These are phyloP conservation scores for Acacia concinna DNA, from an alignment of 331 rosid species.

Conservation along the genomic window DNA sequence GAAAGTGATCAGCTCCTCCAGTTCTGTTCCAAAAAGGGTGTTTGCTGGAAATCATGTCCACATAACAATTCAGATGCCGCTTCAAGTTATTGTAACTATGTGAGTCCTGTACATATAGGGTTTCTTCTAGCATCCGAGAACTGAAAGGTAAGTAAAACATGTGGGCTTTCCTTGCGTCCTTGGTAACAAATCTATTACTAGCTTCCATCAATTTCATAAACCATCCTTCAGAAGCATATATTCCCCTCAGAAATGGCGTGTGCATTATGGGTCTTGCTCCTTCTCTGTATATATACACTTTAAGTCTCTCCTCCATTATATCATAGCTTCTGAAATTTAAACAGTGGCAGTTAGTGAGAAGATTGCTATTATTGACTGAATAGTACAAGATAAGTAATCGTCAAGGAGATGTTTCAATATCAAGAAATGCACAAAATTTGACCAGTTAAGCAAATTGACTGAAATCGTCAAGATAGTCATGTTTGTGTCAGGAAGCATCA, in stretches of 20 bases:
- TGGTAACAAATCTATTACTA: slow-evolving; percentile 59
- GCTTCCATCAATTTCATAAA: slow-evolving; percentile 78
- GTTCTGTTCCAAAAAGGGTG: slow-evolving; percentile 91
- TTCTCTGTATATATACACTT: slow-evolving; percentile 77
- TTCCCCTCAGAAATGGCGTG: slow-evolving; percentile 67
- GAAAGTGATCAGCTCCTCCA: slow-evolving; percentile 92
- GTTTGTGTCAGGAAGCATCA: not conserved
- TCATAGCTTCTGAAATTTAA: slow-evolving; percentile 81
- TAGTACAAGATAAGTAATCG: too few relatives aligned
- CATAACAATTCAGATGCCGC: slow-evolving; percentile 60
- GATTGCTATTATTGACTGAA: not conserved
- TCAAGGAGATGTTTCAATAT: too few relatives aligned
- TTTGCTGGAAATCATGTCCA: slow-evolving; percentile 51
- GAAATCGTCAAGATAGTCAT: not conserved
- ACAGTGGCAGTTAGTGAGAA: not conserved
- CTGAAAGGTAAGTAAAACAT: slow-evolving; percentile 96
- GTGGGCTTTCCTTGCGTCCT: slow-evolving; percentile 71
- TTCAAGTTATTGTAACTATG: slow-evolving; percentile 58
- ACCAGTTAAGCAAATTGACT: too few relatives aligned
- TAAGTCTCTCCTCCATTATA: slow-evolving; percentile 78
- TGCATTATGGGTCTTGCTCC: slow-evolving; percentile 78
- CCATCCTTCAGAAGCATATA: slow-evolving; percentile 99
- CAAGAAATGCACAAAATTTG: too few relatives aligned
- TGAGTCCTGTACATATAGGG: slow-evolving; percentile 55
- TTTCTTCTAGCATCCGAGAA: slow-evolving; percentile 72